These are phyloP conservation scores for Blastocystis sp. DNA, from an alignment of 352 stramenopile genomes.

Conservation along the genomic window DNA sequence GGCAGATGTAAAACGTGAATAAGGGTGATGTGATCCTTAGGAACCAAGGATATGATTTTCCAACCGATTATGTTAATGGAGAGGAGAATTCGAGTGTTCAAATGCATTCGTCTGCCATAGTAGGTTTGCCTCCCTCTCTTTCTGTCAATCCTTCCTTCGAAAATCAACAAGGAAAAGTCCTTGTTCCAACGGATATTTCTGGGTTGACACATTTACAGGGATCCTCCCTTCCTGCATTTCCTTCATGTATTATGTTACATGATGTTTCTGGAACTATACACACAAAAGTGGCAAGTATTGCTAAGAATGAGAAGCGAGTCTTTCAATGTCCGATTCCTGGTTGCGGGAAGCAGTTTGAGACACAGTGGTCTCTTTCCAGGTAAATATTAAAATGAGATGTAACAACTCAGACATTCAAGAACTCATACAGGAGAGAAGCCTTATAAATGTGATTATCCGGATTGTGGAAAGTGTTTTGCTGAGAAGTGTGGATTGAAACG, in stretches of 20 bases:
- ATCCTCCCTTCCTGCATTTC: not conserved
- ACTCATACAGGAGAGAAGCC: slow-evolving; percentile 57
- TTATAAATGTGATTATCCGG: slow-evolving; percentile 44
- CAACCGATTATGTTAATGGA: slow-evolving; percentile 28
- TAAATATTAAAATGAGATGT: not conserved
- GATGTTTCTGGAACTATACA: not conserved
- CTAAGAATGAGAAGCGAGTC: not conserved
- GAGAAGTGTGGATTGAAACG: slow-evolving; percentile 64
- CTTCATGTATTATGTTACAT: not conserved
- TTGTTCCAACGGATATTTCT: slow-evolving; percentile 34
- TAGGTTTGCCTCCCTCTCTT: not conserved
- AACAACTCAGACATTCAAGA: not conserved
- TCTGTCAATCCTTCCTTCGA: not conserved
- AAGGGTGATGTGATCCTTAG: not conserved
- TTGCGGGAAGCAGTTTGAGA: slow-evolving; percentile 35
- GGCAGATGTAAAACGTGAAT: slow-evolving; percentile 2
- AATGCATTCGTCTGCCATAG: slow-evolving; percentile 17
- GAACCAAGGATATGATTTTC: slow-evolving; percentile 57
- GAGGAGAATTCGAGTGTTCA: slow-evolving; percentile 17
- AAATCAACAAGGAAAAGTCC: slow-evolving; percentile 21
- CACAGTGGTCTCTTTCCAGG: slow-evolving; percentile 30
- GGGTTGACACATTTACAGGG: not conserved
- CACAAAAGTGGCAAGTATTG: not conserved
- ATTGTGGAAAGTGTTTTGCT: slow-evolving; percentile 62
- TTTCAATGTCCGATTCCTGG: slow-evolving; percentile 38